Evolutionary conservation across 2,329 filamentous ascomycete genomes (phyloP).

Genomic region (Diaporthe eres): DNA sequence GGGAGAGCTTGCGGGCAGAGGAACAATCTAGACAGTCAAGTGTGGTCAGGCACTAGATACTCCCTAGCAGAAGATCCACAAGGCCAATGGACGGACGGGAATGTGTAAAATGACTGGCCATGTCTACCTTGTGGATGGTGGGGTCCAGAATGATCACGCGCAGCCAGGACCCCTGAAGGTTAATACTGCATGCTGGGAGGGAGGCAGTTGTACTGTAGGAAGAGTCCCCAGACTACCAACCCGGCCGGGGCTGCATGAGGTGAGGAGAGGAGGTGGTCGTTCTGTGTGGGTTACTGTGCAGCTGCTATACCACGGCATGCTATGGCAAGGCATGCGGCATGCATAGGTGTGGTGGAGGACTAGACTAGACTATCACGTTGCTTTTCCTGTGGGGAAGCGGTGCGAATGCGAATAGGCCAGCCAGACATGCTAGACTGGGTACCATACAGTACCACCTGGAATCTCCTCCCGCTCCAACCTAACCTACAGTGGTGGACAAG

Average conservation of each 20-base stretch:
- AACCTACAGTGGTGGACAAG: not conserved
- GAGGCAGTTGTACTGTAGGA: not conserved
- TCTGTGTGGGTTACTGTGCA: constrained; percentile 24
- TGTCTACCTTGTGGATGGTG: constrained; percentile 25
- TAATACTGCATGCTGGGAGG: constrained; percentile 18
- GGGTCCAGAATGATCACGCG: constrained; percentile 31
- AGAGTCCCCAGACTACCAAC: not conserved
- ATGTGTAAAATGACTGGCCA: constrained; percentile 23
- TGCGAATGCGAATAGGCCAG: constrained; percentile 11
- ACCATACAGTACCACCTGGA: not conserved
- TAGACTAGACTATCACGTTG: constrained; percentile 18
- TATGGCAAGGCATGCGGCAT: constrained; percentile 7
- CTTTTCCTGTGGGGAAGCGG: constrained; percentile 21
- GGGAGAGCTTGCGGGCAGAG: not conserved
- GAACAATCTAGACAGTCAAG: not conserved
- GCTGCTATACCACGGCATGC: constrained; percentile 1
- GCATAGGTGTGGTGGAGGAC: not conserved
- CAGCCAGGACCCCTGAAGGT: constrained; percentile 25
- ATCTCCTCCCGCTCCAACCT: constrained; percentile 19
- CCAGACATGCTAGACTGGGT: constrained; percentile 3
- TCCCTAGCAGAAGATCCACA: constrained; percentile 18
- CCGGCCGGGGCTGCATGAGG: not conserved
- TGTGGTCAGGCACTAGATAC: constrained; percentile 16
- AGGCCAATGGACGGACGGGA: constrained; percentile 18
- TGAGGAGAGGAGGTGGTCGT: constrained; percentile 8